These are phyloP conservation scores for Amauroascus niger DNA, from an alignment of 2,329 filamentous ascomycete genomes.

Conservation along the genomic window DNA sequence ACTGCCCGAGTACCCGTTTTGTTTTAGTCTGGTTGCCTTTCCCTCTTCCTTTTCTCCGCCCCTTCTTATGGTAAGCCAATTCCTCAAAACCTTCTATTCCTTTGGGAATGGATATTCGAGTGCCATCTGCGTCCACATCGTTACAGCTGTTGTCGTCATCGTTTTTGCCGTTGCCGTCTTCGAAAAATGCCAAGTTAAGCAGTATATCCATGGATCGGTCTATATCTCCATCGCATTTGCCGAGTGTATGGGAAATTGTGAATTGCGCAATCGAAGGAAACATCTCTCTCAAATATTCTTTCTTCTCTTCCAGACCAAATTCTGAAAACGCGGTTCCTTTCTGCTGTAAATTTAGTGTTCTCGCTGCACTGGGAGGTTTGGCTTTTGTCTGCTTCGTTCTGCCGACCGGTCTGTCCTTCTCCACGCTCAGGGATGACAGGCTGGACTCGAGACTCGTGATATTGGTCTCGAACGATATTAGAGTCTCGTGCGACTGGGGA, in stretches of 20 bases:
- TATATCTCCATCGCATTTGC: conserved; percentile 57
- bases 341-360: neutral
- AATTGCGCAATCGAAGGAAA: conserved; percentile 60
- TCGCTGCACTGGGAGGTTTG: neutral
- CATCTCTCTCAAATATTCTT: conserved; percentile 54
- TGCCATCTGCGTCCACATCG: conserved; percentile 41
- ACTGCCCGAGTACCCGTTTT: conserved; percentile 20
- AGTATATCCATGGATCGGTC: conserved; percentile 67
- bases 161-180: conserved; percentile 38
- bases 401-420: conserved; percentile 13
- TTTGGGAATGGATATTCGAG: conserved; percentile 45
- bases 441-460: conserved; percentile 42
- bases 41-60: conserved; percentile 36
- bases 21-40: conserved; percentile 35
- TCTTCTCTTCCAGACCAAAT: conserved; percentile 48
- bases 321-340: conserved; percentile 21
- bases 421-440: conserved; percentile 32
- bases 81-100: conserved; percentile 75
- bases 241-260: conserved; percentile 57
- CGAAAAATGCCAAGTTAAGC: conserved; percentile 67
- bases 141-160: neutral
- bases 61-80: conserved; percentile 39
- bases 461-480: conserved; percentile 42
- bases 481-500: conserved; percentile 23
- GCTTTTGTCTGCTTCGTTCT: conserved; percentile 8